phyloP scores from a whole-genome alignment of 2,329 filamentous ascomycete species.

The Leptographium wingfieldii region DNA sequence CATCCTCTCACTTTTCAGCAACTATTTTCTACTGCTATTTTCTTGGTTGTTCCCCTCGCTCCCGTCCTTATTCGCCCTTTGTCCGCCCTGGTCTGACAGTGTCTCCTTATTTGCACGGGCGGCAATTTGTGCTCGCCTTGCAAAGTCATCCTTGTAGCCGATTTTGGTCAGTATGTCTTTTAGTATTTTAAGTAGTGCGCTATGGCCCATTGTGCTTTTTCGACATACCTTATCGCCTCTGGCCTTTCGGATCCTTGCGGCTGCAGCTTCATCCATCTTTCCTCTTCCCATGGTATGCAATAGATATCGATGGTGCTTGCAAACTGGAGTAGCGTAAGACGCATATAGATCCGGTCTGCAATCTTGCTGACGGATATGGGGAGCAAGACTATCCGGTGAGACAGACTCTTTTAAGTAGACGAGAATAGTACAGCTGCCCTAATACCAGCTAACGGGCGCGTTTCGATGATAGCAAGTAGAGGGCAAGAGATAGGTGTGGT shows the following conservation, averaged over 20 bases:
- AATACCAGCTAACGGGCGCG: background rate
- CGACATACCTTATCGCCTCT: conserved; percentile 24
- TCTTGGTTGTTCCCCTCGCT: background rate
- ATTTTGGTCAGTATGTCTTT: background rate
- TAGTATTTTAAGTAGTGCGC: background rate
- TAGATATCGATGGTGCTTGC: too few relatives aligned
- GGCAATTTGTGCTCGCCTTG: conserved; percentile 22
- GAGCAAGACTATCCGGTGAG: background rate
- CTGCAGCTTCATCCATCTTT: conserved; percentile 30
- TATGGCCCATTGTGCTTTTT: background rate
- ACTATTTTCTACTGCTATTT: background rate
- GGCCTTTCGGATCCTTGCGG: conserved; percentile 27
- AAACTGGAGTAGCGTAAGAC: too few relatives aligned
- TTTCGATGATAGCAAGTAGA: background rate
- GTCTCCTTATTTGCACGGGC: conserved; percentile 21
- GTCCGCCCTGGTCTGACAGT: conserved; percentile 10
- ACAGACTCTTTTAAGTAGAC: too few relatives aligned
- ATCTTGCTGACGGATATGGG: background rate
- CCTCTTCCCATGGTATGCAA: conserved; percentile 18
- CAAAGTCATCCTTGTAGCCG: conserved; percentile 21
- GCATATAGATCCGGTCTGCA: background rate
- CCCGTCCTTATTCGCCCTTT: conserved; percentile 4
- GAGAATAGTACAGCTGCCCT: too few relatives aligned
- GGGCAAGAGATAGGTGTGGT: background rate
- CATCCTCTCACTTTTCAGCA: background rate